Evolutionary conservation across 768 basidiomycete genomes (phyloP), one percentile per base, ranked within the genome.

Genomic region (Russula dissimulans): DNA sequence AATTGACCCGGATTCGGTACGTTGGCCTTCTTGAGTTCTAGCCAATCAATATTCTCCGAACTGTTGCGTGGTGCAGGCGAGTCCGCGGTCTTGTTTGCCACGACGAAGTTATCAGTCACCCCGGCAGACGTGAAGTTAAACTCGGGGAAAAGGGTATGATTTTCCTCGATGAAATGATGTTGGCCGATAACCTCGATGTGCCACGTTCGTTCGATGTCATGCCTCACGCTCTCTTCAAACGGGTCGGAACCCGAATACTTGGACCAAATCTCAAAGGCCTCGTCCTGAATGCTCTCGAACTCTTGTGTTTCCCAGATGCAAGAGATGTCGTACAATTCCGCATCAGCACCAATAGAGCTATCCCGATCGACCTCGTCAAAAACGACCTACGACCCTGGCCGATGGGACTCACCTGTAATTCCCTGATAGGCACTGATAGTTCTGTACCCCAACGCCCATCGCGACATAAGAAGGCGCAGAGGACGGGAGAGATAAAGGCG

Each of bases 321-420:
- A 15, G 63, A 52, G 3, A 64, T 55, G 48, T 64, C 63, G 50
- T 49, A 58, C 31, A 66, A 3, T n/a, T 53, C 31, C 2, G 62
- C 65, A 18, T 58, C 18, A 6, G 65, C 65, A 44, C 65, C 65
- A 14, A 29, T 15, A 46, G 36, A 47, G 8, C 65, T 66, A 31
- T 26, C n/a, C 34, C n/a, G 5, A 44, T 11, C 14, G 5, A 34
- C 17, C 11, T 29, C 9, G 32, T 64, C 29, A 57, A 32, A 15
- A 4, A 11, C 2, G 11, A 53, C 9, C 10, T 17, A 32, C 15
- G 15, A 1, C 9, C 7, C 15, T 11, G 4, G 12, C 15, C 8
- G 15, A 8, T 31, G 26, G 4, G 11, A 53, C 63, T 49, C 50
- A 66, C 65, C 49, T 26, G 15, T 48, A 56, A 3, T 12, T 57